Base-by-base conservation (phyloP, 768 basidiomycete genomes). In the Russula foetens region DNA sequence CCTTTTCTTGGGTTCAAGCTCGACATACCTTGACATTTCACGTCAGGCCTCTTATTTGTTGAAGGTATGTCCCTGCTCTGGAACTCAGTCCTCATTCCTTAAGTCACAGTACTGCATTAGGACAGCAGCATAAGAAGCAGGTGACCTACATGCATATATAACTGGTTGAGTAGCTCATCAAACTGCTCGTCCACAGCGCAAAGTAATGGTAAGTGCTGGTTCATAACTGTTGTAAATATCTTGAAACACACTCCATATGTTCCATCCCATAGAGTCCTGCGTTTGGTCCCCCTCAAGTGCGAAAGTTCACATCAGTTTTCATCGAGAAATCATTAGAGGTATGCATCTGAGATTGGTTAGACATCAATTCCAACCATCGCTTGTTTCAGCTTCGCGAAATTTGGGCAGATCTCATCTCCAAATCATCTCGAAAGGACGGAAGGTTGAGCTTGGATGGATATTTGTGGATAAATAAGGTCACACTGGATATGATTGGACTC, bases 351-450 rank as follows among this genome's bases (percentile, higher is more conserved):
- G 33, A 33, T 9, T 7, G 6, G 12, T 46, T 21, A 17, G 2
- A 1, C 15, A 3, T 38, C 11, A 1, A 17, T 17, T 15, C 21
- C 23, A 2, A 31, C 14, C 14, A 1, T 23, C 7, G 3, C 4
- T 33, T 38, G n/a, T 33, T 7, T 28, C 33, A 70, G 71, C 66
- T 72, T 17, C 71, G 71, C 19, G 70, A 72, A n/a, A 61, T 71
- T n/a, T 72, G 60, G 69, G 41, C 33, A 8, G 38, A 60, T n/a
- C 56, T 68, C n/a, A 47, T 59, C 7, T 43, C 63, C 7, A 46
- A 64, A 14, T 44, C 60, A 17, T 23, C 55, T 17, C 26, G 52
- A n/a, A 60, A 63, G 24, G 58, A 58, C 45, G 64, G 57, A 45
- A 51, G 21, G 24, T 31, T 50, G 28, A 24, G 38, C 28, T n/a